Evolutionary conservation across 108 stramenopile genomes (phyloP), one percentile per base, ranked within the genome.

Genomic region (Skeletonema potamos): DNA sequence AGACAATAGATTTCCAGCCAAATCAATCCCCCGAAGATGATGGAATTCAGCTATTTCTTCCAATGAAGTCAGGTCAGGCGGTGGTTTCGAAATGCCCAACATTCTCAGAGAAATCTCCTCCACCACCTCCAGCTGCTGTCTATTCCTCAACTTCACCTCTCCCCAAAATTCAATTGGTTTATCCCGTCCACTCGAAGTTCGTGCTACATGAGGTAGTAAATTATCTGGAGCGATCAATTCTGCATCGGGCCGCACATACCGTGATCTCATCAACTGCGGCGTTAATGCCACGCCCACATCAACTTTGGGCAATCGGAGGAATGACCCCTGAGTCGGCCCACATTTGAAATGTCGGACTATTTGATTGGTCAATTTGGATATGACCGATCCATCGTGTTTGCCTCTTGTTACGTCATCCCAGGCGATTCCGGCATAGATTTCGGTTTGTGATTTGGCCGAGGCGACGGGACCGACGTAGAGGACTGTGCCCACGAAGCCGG

Each of bases 311-410:
- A 85, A 58, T n/a, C 75, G 60, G 57, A 96, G 56, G 63, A 96
- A 96, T 4, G 84, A 86, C 7, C 88, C 95, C 46, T 84, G 85
- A 9, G 85, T 90, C 1, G 85, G 69, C 29, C 82, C 76, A 54
- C 87, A 86, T 64, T 70, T 72, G 73, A 96, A 96, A 65, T 92
- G 92, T 4, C 90, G 82, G 12, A 92, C 88, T 3, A 96, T 46
- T 55, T 71, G 63, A 66, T 90, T 90, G 28, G 88, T 92, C n/a
- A 17, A 20, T 36, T 89, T 80, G 72, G 85, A 89, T 39, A 94
- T 85, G 34, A 93, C 92, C 26, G 74, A 77, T 24, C 95, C 95
- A 76, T 96, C 92, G 71, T 96, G 95, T 69, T 93, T 96, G 29
- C 95, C 95, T 13, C 95, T 70, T 6, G 86, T 84, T 28, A 54